Evolutionary conservation across 2,329 filamentous ascomycete genomes (phyloP).

Genomic region (Cladophialophora chaetospira): DNA sequence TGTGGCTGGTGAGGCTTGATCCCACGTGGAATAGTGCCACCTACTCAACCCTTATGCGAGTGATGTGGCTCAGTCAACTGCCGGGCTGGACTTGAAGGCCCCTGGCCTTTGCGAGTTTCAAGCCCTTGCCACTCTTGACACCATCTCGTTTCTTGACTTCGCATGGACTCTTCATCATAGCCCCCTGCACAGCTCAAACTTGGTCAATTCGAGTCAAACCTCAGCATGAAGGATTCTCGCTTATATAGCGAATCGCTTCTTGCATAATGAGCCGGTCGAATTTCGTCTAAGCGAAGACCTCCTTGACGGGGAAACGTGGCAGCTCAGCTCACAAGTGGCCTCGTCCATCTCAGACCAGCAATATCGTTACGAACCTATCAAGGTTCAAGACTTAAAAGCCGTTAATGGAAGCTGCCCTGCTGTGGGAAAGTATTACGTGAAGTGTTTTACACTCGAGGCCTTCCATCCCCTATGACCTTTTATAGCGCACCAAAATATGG

Average conservation of each 20-base stretch:
- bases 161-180: neutral
- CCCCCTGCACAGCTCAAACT: slow-evolving; percentile 8
- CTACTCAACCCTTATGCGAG: slow-evolving; percentile 19
- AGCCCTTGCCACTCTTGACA: slow-evolving; percentile 9
- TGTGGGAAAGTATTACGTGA: too few species aligned
- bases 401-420: too few species aligned
- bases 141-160: slow-evolving; percentile 1
- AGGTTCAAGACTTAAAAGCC: neutral
- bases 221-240: neutral
- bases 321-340: neutral
- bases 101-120: neutral
- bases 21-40: slow-evolving; percentile 21
- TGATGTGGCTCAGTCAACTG: slow-evolving; percentile 18
- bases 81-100: slow-evolving; percentile 6
- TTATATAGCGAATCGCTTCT: slow-evolving; percentile 21
- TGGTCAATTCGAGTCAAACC: neutral
- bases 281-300: neutral
- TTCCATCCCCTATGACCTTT: too few species aligned
- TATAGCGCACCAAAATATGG: too few species aligned
- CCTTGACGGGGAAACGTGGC: slow-evolving; percentile 6
- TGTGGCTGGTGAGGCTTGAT: slow-evolving; percentile 21
- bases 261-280: slow-evolving; percentile 14
- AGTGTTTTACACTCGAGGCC: too few species aligned
- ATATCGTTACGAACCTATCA: neutral
- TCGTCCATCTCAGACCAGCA: neutral